A percentile compares a stretch with the other conserved stretches of the same genome.
phyloP scores from a whole-genome alignment of 345 rosid species.

The Citrus mangshanensis region DNA sequence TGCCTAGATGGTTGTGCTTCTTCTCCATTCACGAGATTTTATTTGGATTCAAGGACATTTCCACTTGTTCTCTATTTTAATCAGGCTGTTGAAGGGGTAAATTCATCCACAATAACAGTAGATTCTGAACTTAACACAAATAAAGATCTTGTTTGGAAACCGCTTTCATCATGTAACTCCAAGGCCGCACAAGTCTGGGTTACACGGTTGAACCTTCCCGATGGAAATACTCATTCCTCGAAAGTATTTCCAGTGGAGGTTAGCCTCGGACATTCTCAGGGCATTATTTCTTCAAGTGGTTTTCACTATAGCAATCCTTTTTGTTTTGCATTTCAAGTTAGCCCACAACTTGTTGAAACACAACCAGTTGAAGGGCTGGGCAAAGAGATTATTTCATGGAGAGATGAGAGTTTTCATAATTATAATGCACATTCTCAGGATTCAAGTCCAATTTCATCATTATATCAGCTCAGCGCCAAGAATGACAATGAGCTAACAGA shows the following conservation, averaged over 20 bases:
- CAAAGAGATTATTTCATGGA: conserved; percentile 48
- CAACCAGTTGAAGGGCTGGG: conserved; percentile 31
- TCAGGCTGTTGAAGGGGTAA: conserved; percentile 73
- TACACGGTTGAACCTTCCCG: conserved; percentile 38
- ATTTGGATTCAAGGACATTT: conserved; percentile 43
- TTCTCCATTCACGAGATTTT: conserved; percentile 29
- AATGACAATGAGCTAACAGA: conserved; percentile 28
- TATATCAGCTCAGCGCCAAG: conserved; percentile 29
- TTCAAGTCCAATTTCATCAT: conserved; percentile 27
- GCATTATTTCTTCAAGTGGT: conserved; percentile 67
- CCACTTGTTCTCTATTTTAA: conserved; percentile 75
- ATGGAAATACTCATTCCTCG: conserved; percentile 21
- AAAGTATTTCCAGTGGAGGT: conserved; percentile 45
- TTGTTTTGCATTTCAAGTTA: conserved; percentile 42
- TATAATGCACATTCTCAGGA: conserved; percentile 36
- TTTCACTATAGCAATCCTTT: conserved; percentile 37
- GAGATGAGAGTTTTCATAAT: conserved; percentile 43
- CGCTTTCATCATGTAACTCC: conserved; percentile 42
- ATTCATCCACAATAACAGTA: conserved; percentile 50
- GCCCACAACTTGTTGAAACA: conserved; percentile 22
- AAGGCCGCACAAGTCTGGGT: conserved; percentile 62
- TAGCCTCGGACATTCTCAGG: conserved; percentile 58
- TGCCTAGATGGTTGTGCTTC: conserved; percentile 24
- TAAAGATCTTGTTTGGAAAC: conserved; percentile 57
- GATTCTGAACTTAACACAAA: conserved; percentile 32